Conservation (phyloP, 768 basidiomycete genomes). For the Lactarius vividus region DNA sequence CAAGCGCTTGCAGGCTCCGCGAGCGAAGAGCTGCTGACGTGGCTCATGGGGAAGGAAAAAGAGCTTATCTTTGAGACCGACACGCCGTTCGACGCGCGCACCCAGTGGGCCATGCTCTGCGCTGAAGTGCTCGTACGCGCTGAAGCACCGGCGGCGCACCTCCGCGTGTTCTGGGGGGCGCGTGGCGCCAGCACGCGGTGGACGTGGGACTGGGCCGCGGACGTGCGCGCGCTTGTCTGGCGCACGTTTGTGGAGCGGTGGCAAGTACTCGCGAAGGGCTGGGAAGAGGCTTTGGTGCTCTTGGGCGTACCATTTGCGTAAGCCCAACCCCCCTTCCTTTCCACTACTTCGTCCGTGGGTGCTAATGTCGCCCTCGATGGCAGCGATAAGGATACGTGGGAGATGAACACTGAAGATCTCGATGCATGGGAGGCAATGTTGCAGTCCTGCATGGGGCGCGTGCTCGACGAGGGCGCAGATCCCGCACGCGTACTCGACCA, state of each 20-base stretch:
- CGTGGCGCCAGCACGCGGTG: constrained; percentile 29
- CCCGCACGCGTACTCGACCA: constrained; percentile 51
- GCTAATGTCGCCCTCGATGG: not conserved
- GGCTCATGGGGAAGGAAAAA: constrained; percentile 48
- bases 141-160: constrained; percentile 45
- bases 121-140: constrained; percentile 51
- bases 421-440: constrained; percentile 60
- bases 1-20: constrained; percentile 44
- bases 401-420: constrained; percentile 52
- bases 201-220: constrained; percentile 39
- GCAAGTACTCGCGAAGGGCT: constrained; percentile 43
- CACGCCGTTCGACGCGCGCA: constrained; percentile 44
- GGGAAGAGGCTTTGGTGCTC: constrained; percentile 54
- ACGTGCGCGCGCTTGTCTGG: constrained; percentile 56
- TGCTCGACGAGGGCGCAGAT: constrained; percentile 60
- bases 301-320: constrained; percentile 64
- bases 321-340: constrained; percentile 29
- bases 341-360: not conserved
- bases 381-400: constrained; percentile 43
- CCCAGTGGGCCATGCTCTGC: constrained; percentile 59
- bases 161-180: constrained; percentile 38
- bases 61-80: constrained; percentile 46
- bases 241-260: constrained; percentile 53
- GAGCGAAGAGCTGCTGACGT: constrained; percentile 43
- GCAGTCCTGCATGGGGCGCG: constrained; percentile 48